Evolutionary conservation across 2,329 filamentous ascomycete genomes (phyloP), one percentile per base, ranked within the genome.

Genomic region (Paecilomyces niveus): DNA sequence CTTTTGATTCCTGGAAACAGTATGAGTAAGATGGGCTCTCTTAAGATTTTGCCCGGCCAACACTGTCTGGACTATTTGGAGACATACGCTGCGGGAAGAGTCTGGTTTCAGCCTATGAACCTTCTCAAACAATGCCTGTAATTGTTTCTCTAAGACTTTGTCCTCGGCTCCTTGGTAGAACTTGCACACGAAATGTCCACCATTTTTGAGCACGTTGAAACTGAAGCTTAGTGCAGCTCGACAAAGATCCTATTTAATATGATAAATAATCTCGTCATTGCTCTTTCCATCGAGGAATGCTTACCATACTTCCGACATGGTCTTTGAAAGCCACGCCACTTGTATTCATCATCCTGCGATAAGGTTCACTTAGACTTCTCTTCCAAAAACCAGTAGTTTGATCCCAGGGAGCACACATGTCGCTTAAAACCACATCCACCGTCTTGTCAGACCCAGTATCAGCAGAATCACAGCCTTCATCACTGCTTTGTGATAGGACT

Each of bases 301-400:
- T 71, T 77, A 97, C 93, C 90, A 99, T 97, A 76, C 92, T 97
- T 31, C 90, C 90, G 9, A 86, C 88, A 76, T 99, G 94, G 75
- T 99, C 94, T 64, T 87, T 85, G 71, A 96, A 94, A 21, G 77
- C 76, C 68, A 90, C 89, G 58, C 94, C 94, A 77, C 89, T 96
- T 67, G 93, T 97, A 77, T 99, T 99, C 92, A 97, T 96, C 88
- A 99, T 89, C 94, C 94, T 99, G 83, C 78, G 75, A 86, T 95
- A 94, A 64, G 92, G 91, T 85, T 94, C 89, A 93, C 88, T 96
- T 85, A 97, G 83, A 81, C 87, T 96, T 80, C 85, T 91, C 80
- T 89, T 88, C 80, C 85, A 88, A 80, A 89, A 92, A 70, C 88
- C 88, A 70, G 82, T 81, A 56, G 84, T 89, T 80, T 90, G 89